Evolutionary conservation across 441 rosid genomes (phyloP), one percentile per base, ranked within the genome.

Genomic region (Breynia disticha): DNA sequence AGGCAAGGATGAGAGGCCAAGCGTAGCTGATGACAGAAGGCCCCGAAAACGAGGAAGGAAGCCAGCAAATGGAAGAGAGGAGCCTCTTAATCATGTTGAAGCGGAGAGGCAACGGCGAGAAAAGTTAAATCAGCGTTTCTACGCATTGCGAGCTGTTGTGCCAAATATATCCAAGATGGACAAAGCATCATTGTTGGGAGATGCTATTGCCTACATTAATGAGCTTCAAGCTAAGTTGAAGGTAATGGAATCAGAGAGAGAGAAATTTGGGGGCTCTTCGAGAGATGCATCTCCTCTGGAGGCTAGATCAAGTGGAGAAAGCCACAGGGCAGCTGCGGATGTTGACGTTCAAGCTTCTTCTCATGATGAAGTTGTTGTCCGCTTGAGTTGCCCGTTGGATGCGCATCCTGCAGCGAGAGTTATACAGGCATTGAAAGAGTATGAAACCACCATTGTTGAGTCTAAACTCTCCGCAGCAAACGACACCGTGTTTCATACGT

Each of bases 31-130:
- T 2, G 98, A 93, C 64, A 93, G 86, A 73, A 84, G 65, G 77
- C 98, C 98, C 0, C 52, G 95, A 37, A 93, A 93, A 63, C 80
- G 97, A 8, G 98, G 98, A 15, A 73, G 97, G 19, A 91, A 91
- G 59, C 98, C 98, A 0, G 98, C 98, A 0, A 91, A 91, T 43
- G 97, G 98, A 12, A 72, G 98, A 65, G 98, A 93, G 66, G 97
- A 93, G 73, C 98, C 98, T 0, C 53, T 93, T 75, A 93, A 93
- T 71, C 98, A 93, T 16, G 98, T 93, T 0, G 98, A 93, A 74
- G 98, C 98, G 11, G 98, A 93, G 78, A 82, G 98, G 16, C 98
- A 93, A 68, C 84, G 98, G 73, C 78, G 98, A 52, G 98, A 93
- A 84, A 93, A 88, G 74, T 80, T 93, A 15, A 93, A 93, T 69